Evolutionary conservation across 1,284 basidiomycete genomes (phyloP).

Genomic region (Puccinia coronata): DNA sequence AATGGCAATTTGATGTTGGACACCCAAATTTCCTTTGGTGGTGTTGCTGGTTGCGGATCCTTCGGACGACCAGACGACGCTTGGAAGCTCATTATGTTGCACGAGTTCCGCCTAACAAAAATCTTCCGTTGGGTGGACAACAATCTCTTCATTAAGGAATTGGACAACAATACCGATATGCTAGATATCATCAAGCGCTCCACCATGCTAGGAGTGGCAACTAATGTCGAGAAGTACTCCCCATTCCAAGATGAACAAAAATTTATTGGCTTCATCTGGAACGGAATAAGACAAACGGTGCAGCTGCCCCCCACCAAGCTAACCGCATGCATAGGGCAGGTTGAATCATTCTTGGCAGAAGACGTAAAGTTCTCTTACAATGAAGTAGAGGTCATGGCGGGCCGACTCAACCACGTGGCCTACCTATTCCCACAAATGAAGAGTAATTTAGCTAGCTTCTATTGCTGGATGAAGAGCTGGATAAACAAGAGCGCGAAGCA

Average conservation of each 20-base stretch:
- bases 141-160: constrained; percentile 2
- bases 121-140: constrained; percentile 3
- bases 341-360: no score
- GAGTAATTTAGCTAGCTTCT: no score
- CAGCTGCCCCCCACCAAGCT: no score
- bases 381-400: no score
- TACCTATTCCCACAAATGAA: no score
- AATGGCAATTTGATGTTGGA: background rate
- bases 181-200: background rate
- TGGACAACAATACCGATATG: background rate
- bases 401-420: no score
- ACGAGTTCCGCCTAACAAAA: background rate
- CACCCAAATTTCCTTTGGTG: background rate
- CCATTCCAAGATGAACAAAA: background rate
- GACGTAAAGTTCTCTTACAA: no score
- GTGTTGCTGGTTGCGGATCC: background rate
- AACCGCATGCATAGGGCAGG: no score
- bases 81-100: background rate
- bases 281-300: no score
- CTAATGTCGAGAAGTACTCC: background rate
- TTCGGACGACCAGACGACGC: background rate
- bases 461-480: no score
- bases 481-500: no score
- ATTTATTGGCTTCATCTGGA: background rate
- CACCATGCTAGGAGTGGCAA: background rate